Evolutionary conservation across 2,329 filamentous ascomycete species (phyloP).

Genomic region (Paracamarosporium sp.): DNA sequence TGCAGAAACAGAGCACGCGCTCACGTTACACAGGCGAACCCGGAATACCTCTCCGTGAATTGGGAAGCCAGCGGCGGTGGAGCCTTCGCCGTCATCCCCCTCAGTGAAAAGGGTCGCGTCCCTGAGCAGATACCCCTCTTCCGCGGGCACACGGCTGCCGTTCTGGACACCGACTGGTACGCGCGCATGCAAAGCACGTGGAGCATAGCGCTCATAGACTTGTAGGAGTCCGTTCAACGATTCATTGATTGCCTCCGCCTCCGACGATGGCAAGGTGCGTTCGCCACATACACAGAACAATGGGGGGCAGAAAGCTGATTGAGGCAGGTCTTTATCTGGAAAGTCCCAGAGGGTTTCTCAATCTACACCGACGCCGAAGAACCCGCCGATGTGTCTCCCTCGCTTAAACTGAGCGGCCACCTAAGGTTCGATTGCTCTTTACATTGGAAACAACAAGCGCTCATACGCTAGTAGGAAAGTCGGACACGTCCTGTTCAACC

Average conservation of each 20-base stretch:
- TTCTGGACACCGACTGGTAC: conserved; percentile 96
- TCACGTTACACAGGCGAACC: conserved; percentile 74
- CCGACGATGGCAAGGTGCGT: conserved; percentile 86
- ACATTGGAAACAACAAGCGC: conserved; percentile 1
- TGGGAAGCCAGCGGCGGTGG: conserved; percentile 97
- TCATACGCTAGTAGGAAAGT: conserved; percentile 73
- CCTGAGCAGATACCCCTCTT: conserved; percentile 95
- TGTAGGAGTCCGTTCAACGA: conserved; percentile 95
- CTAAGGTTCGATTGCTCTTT: conserved; percentile 67
- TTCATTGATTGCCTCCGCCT: conserved; percentile 87
- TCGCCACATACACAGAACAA: neutral
- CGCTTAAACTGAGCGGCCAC: conserved; percentile 84
- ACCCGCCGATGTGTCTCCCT: conserved; percentile 78
- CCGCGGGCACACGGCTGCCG: conserved; percentile 91
- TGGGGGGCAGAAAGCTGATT: conserved; percentile 17
- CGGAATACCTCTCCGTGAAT: conserved; percentile 95
- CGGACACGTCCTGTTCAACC: conserved; percentile 97
- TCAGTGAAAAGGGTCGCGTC: conserved; percentile 86
- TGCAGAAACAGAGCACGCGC: conserved; percentile 26
- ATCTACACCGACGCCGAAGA: conserved; percentile 85
- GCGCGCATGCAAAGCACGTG: conserved; percentile 8
- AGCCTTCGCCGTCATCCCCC: conserved; percentile 93
- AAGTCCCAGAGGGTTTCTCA: conserved; percentile 87
- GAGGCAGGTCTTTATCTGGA: conserved; percentile 82
- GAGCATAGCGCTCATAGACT: conserved; percentile 21